Evolutionary conservation across 192 early-diverging fungal species (phyloP), one percentile per base, ranked within the genome.

Genomic region (Pilaira anomala): DNA sequence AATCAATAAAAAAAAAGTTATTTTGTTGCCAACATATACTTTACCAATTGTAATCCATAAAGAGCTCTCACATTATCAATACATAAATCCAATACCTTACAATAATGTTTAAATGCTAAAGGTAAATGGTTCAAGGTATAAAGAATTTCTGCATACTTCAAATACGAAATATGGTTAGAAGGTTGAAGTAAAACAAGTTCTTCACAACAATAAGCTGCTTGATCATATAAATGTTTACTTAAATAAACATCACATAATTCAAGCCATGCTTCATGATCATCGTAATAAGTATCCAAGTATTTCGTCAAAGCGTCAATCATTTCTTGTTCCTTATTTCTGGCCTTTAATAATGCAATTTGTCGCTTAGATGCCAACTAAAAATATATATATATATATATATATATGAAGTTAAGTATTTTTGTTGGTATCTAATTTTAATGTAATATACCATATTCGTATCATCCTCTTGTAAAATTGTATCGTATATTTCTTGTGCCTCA

Each of bases 251-350:
- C 69, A 1, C 85, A 78, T 42, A 98, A 80, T 69, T 93, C 87
- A 0, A 92, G 67, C 96, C 96, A 98, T 1, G 83, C 91, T 68
- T 98, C 95, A 63, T 85, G 80, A 71, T 98, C 96, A 39, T 87
- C 87, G 42, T 84, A 85, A 57, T 92, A 92, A 16, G 82, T 85
- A 71, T 97, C 95, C 48, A 96, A 62, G 64, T 95, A 94, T 39
- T 78, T 71, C 30, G 83, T 83, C 22, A 97, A 76, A 18, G 78
- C 76, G 8, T 75, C 78, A 45, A 94, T 91, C 19, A 93, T 91
- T n/a, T 89, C 85, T 42, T 68, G 40, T 3, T 70, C 61, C 50
- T 88, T 79, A 12, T 87, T 90, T 59, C 87, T 80, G 5, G 87
- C 62, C 50, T 89, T 85, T 41, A 89, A 69, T 41, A 91, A 33